Evolutionary conservation across 2,329 filamentous ascomycete species (phyloP).

Genomic region (Hirsutella minnesotensis): DNA sequence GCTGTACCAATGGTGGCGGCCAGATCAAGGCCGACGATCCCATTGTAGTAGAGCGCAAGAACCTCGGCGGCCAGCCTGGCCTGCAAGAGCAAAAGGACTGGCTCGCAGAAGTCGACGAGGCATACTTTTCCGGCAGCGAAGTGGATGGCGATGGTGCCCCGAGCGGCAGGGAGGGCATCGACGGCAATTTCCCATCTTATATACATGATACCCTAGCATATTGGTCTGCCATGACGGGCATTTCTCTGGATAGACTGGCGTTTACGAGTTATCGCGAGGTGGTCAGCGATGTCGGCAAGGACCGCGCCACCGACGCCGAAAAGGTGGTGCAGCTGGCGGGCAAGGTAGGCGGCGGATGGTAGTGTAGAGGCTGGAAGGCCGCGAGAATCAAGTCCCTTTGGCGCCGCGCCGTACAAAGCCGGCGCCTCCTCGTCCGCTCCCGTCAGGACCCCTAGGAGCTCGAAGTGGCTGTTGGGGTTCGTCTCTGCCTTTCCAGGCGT

Average conservation of each 20-base stretch:
- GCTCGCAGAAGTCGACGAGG: constrained; percentile 73
- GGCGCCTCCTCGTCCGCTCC: constrained; percentile 64
- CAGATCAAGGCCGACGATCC: constrained; percentile 88
- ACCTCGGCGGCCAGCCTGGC: constrained; percentile 44
- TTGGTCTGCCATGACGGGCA: constrained; percentile 63
- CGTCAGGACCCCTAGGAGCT: constrained; percentile 66
- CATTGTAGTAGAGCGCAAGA: constrained; percentile 38
- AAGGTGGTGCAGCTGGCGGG: constrained; percentile 79
- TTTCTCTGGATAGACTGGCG: constrained; percentile 59
- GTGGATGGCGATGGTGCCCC: constrained; percentile 19
- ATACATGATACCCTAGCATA: constrained; percentile 59
- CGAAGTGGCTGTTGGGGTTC: constrained; percentile 60
- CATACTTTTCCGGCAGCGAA: constrained; percentile 67
- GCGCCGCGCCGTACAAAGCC: constrained; percentile 58
- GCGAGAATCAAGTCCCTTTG: constrained; percentile 18
- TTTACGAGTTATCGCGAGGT: constrained; percentile 88
- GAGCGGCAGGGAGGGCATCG: constrained; percentile 31
- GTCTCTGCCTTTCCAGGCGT: constrained; percentile 27
- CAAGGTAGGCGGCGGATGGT: constrained; percentile 92
- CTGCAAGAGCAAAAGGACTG: constrained; percentile 77
- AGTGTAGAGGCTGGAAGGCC: constrained; percentile 37
- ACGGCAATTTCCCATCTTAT: constrained; percentile 53
- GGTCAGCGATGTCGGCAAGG: constrained; percentile 87
- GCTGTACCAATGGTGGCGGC: constrained; percentile 93
- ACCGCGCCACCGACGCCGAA: constrained; percentile 56